Percentiles rank a stretch among this genome's conserved stretches.
Conservation (phyloP, 306 rosid species). For the Phaseolus lunatus region DNA sequence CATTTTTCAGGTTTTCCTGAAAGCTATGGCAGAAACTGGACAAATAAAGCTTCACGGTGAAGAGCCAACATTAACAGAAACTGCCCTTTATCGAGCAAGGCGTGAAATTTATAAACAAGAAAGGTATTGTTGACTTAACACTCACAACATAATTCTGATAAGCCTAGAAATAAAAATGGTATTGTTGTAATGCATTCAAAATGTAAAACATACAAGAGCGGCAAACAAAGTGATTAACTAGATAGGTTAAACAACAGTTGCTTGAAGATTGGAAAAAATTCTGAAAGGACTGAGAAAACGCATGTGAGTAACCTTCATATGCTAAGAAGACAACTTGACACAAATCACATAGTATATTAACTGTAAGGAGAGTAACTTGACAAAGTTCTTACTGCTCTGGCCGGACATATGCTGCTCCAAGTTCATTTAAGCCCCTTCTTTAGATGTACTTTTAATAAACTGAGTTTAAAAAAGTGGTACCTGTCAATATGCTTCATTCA, state of each 20-base stretch:
- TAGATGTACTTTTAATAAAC: slow-evolving; percentile 14
- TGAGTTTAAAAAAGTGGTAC: neutral
- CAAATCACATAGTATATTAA: neutral
- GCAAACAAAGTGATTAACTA: neutral
- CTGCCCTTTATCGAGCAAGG: slow-evolving; percentile 92
- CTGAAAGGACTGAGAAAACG: slow-evolving; percentile 29
- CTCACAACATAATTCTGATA: slow-evolving; percentile 21
- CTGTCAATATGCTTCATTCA: slow-evolving; percentile 8
- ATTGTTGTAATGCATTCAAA: slow-evolving; percentile 31
- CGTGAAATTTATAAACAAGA: slow-evolving; percentile 95
- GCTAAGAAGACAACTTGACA: slow-evolving; percentile 4
- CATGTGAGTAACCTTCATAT: neutral
- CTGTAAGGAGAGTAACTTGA: neutral
- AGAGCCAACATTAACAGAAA: slow-evolving; percentile 84
- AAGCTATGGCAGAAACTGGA: slow-evolving; percentile 98
- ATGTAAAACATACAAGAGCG: slow-evolving; percentile 8
- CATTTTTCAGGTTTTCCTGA: slow-evolving; percentile 81
- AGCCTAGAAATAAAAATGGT: slow-evolving; percentile 34
- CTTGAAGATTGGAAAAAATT: slow-evolving; percentile 36
- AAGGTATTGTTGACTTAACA: slow-evolving; percentile 60
- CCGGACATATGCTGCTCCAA: slow-evolving; percentile 6
- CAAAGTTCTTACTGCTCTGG: neutral
- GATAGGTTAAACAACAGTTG: slow-evolving; percentile 27
- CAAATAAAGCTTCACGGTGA: slow-evolving; percentile 89
- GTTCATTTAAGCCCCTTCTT: slow-evolving; percentile 15